These are phyloP conservation scores for Trichosanthes truncata DNA, from an alignment of 306 rosid genomes.

Conservation along the genomic window DNA sequence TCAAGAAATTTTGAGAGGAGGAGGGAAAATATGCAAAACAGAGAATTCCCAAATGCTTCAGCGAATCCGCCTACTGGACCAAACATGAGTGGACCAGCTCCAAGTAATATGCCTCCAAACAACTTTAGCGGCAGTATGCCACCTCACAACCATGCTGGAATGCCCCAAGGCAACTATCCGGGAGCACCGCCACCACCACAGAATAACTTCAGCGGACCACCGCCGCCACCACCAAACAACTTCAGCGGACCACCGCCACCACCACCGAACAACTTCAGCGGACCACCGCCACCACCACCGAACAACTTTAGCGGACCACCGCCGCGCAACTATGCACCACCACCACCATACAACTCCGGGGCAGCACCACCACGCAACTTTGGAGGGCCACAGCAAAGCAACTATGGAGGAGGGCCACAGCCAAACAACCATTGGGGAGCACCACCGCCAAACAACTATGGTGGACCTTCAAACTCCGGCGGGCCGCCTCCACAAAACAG, in stretches of 20 bases:
- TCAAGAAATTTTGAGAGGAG: conserved; percentile 87
- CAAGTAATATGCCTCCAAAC: conserved; percentile 7
- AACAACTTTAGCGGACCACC: background rate
- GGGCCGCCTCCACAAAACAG: conserved; percentile 26
- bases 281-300: background rate
- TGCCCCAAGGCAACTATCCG: background rate
- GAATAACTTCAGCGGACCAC: background rate
- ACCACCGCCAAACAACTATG: conserved; percentile 13
- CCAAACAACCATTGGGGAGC: background rate
- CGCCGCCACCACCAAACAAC: background rate
- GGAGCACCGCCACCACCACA: conserved; percentile 16
- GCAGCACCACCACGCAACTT: background rate
- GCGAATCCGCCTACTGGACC: conserved; percentile 6
- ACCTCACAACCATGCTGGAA: conserved; percentile 3
- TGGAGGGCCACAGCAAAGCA: background rate
- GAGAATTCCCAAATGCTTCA: conserved; percentile 51
- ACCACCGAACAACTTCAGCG: background rate
- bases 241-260: conserved; percentile 1
- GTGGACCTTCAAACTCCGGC: background rate
- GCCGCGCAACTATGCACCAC: background rate
- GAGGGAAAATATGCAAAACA: conserved; percentile 59
- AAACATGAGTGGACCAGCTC: conserved; percentile 23
- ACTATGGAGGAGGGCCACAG: background rate
- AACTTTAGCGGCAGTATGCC: background rate
- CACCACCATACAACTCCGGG: conserved; percentile 4